Percentiles rank a stretch among this genome's conserved stretches.
Conservation (phyloP, 2,329 filamentous ascomycete species). For the Neonectria faginata region DNA sequence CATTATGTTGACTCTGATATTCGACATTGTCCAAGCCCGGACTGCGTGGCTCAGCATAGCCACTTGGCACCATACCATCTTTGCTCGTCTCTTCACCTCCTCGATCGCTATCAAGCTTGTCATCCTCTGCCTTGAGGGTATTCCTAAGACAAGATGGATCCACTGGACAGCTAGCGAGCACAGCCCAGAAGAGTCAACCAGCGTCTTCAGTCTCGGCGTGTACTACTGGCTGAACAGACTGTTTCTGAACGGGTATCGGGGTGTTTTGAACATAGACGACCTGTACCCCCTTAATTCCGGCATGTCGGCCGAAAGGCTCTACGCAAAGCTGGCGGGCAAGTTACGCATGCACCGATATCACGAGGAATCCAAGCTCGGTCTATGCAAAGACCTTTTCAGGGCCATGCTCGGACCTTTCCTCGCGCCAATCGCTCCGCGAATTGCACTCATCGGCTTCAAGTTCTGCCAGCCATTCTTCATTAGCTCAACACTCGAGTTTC, state of each 20-base stretch:
- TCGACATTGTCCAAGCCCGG: slow-evolving; percentile 57
- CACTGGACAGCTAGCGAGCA: slow-evolving; percentile 52
- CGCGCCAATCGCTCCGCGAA: slow-evolving; percentile 51
- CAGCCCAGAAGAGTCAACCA: slow-evolving; percentile 54
- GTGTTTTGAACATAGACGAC: slow-evolving; percentile 48
- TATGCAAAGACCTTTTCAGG: slow-evolving; percentile 46
- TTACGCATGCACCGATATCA: slow-evolving; percentile 43
- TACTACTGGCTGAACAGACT: slow-evolving; percentile 53
- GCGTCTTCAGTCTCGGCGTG: slow-evolving; percentile 48
- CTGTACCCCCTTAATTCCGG: slow-evolving; percentile 51
- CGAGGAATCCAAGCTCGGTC: slow-evolving; percentile 41
- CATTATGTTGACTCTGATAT: slow-evolving; percentile 55
- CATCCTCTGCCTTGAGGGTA: slow-evolving; percentile 53
- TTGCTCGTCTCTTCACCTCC: slow-evolving; percentile 51
- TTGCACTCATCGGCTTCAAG: slow-evolving; percentile 54
- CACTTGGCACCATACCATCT: slow-evolving; percentile 28
- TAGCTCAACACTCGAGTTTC: slow-evolving; percentile 51
- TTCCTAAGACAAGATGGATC: slow-evolving; percentile 54
- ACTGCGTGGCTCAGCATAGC: slow-evolving; percentile 55
- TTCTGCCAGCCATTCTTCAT: slow-evolving; percentile 60
- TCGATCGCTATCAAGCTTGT: slow-evolving; percentile 51
- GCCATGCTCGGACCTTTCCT: slow-evolving; percentile 50
- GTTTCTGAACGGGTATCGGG: slow-evolving; percentile 52
- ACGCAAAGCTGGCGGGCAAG: slow-evolving; percentile 31
- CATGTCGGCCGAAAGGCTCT: slow-evolving; percentile 41